phyloP scores from a whole-genome alignment of 2,329 filamentous ascomycete species.

The Ceratocystis colombiana region DNA sequence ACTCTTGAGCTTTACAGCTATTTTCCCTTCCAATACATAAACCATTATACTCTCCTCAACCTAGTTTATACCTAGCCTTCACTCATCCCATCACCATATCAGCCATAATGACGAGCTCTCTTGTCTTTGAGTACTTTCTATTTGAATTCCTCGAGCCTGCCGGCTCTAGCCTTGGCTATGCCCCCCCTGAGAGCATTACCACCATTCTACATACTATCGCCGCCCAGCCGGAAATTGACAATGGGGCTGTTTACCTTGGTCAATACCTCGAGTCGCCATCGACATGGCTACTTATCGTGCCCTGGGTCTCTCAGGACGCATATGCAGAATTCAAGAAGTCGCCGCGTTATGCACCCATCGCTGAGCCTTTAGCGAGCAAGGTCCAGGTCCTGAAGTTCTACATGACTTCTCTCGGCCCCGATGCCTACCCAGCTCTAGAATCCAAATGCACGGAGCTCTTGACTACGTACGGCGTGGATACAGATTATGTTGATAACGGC shows the following conservation, averaged over 20 bases:
- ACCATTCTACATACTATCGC: slow-evolving; percentile 16
- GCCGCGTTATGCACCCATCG: slow-evolving; percentile 34
- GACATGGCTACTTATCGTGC: slow-evolving; percentile 32
- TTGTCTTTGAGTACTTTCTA: slow-evolving; percentile 31
- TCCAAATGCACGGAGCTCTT: slow-evolving; percentile 36
- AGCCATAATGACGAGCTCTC: slow-evolving; percentile 29
- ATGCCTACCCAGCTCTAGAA: slow-evolving; percentile 30
- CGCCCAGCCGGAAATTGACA: slow-evolving; percentile 28
- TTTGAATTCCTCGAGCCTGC: slow-evolving; percentile 32
- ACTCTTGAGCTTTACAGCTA: neutral
- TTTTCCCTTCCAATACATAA: neutral
- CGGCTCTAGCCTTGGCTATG: slow-evolving; percentile 29
- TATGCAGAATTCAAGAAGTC: slow-evolving; percentile 37
- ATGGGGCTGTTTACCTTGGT: slow-evolving; percentile 33
- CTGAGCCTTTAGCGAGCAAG: slow-evolving; percentile 30
- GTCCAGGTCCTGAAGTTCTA: slow-evolving; percentile 25
- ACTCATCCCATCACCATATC: neutral
- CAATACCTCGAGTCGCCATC: slow-evolving; percentile 32
- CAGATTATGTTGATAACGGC: slow-evolving; percentile 26
- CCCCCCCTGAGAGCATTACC: slow-evolving; percentile 29
- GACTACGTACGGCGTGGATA: slow-evolving; percentile 32
- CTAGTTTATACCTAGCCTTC: neutral
- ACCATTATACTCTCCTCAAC: neutral
- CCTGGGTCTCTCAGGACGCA: slow-evolving; percentile 32
- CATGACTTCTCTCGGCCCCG: slow-evolving; percentile 9